phyloP scores from a whole-genome alignment of 805 yeast species.

The Candida xiaguanensis region DNA sequence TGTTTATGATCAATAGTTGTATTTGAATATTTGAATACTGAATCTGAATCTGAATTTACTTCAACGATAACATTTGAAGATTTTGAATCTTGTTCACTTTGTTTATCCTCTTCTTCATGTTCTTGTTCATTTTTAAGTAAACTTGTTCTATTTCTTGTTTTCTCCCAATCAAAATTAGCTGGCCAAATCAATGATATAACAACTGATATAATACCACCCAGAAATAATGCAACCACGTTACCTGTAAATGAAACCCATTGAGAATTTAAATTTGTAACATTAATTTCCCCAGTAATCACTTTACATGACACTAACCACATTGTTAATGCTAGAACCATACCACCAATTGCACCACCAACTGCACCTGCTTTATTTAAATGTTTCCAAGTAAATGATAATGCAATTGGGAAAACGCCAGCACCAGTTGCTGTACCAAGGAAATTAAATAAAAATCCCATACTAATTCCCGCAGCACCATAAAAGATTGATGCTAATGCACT shows the following conservation, averaged over 20 bases:
- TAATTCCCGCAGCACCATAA: constrained; percentile 21
- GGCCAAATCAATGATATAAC: constrained; percentile 31
- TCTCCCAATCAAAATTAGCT: constrained; percentile 34
- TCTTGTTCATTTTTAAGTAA: constrained; percentile 5
- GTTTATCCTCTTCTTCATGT: not conserved
- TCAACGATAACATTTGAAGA: constrained; percentile 2
- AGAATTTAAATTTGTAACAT: constrained; percentile 27
- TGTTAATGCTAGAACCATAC: constrained; percentile 30
- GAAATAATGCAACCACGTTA: constrained; percentile 31
- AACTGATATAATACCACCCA: constrained; percentile 34
- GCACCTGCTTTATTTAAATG: constrained; percentile 34
- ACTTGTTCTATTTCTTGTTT: constrained; percentile 31
- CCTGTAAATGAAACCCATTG: constrained; percentile 43
- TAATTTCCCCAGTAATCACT: constrained; percentile 31
- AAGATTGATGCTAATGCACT: constrained; percentile 20
- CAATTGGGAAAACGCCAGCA: constrained; percentile 23
- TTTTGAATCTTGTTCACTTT: not conserved
- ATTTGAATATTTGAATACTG: constrained; percentile 13
- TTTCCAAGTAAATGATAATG: constrained; percentile 24
- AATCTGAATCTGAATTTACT: constrained; percentile 2
- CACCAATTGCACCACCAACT: constrained; percentile 34
- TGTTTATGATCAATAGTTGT: constrained; percentile 20
- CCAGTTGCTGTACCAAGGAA: constrained; percentile 25
- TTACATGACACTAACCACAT: constrained; percentile 39
- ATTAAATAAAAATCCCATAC: constrained; percentile 37